Base-by-base conservation (phyloP, 129 eudicot species). In the Pulicaria dysenterica region DNA sequence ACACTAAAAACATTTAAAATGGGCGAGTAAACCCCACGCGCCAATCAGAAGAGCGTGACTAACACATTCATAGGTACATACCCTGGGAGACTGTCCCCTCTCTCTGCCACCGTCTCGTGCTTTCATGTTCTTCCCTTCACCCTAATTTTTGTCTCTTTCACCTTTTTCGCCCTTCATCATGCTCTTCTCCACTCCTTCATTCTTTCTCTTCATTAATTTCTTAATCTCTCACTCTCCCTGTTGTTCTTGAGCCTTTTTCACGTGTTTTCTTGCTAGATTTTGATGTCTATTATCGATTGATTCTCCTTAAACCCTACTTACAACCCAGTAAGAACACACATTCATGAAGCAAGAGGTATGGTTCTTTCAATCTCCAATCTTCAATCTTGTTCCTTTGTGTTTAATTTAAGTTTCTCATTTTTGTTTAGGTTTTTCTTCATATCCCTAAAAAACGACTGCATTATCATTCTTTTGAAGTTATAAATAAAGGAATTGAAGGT, bases 61-160 rank as follows among this genome's bases (percentile, higher is more conserved):
- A 36, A 59, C 44, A 42, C 49, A 63, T 3, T 10, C 71, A 56
- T 69, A 39, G 48, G 61, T 73, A 77, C 71, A 58, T 67, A 67
- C 59, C 48, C 70, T 63, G 78, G 53, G 48, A 64, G 34, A 64
- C 63, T 11, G 60, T 12, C 38, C 58, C 37, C 54, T 31, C 55
- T 39, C 74, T 41, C 76, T 80, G 69, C 77, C 65, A 47, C 76
- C 64, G 58, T 78, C 83, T 73, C 70, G 75, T 73, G 79, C 75
- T 67, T 57, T 80, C 83, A 80, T 80, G 79, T 75, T 80, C 83
- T 44, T 61, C 76, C 54, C 76, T 63, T 74, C 72, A 57, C 57
- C 61, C 72, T 47, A 71, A 56, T 8, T 54, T 74, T 73, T 81
- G 81, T 81, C 82, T 40, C 75, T 68, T 74, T 74, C 81, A 17